Conservation (phyloP, 805 yeast species). For the Candida insectorum region DNA sequence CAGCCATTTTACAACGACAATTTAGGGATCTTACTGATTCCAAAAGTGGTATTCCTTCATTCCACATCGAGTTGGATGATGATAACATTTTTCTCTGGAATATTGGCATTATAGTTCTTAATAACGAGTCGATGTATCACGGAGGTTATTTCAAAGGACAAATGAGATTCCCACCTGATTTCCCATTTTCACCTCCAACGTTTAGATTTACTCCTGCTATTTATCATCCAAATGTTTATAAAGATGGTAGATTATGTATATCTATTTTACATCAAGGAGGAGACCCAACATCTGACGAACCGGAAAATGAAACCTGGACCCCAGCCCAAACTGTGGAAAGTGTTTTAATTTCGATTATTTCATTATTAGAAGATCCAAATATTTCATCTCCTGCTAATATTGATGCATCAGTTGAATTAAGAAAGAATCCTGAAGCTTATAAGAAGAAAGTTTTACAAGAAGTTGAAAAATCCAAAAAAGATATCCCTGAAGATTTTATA, state of each 20-base stretch:
- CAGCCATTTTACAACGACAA: constrained; percentile 88
- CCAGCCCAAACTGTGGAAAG: constrained; percentile 91
- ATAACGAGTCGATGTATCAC: constrained; percentile 84
- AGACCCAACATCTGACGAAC: constrained; percentile 85
- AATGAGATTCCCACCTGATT: constrained; percentile 88
- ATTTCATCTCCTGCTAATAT: constrained; percentile 92
- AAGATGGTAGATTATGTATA: constrained; percentile 90
- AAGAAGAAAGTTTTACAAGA: constrained; percentile 72
- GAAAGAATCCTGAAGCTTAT: constrained; percentile 76
- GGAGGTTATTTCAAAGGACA: constrained; percentile 95
- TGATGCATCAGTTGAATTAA: constrained; percentile 89
- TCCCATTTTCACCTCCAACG: constrained; percentile 89
- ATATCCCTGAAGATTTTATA: constrained; percentile 81
- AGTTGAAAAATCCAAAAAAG: constrained; percentile 77
- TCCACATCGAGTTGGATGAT: constrained; percentile 63
- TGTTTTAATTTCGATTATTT: constrained; percentile 84
- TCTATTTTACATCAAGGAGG: constrained; percentile 91
- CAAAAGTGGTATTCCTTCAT: constrained; percentile 58
- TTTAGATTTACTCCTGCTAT: constrained; percentile 91
- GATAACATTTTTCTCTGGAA: constrained; percentile 68
- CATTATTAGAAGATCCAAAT: constrained; percentile 91
- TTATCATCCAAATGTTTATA: constrained; percentile 92
- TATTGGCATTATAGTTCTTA: constrained; percentile 87
- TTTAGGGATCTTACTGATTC: constrained; percentile 92
- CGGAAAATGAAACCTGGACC: constrained; percentile 91